Percentiles rank a stretch among this genome's conserved stretches.
Evolutionary conservation across 257 asterid genomes (phyloP).

Genomic region (Nicotiana benthamiana): DNA sequence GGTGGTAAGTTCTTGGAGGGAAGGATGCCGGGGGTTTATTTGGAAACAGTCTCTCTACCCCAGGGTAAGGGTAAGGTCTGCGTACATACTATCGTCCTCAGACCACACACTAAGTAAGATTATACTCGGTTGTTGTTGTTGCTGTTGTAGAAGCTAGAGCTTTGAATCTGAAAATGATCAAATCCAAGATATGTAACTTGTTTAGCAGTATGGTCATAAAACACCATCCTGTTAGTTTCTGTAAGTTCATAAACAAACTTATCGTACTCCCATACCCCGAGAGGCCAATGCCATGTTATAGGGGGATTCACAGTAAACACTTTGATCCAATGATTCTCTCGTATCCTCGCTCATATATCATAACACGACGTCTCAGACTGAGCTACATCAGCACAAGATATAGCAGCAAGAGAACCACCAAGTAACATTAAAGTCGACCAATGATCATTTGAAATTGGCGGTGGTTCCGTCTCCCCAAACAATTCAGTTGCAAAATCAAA

Average conservation of each 20-base stretch:
- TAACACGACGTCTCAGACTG: neutral
- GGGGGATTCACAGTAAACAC: neutral
- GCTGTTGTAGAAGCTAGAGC: neutral
- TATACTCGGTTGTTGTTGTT: too few species aligned
- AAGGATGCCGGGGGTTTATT: too few species aligned
- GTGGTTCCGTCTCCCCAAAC: neutral
- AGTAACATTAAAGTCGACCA: neutral
- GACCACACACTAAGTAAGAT: too few species aligned
- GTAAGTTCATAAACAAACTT: neutral
- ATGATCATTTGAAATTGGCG: neutral
- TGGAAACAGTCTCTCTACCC: too few species aligned
- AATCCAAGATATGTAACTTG: neutral
- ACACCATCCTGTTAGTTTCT: neutral
- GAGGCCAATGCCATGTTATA: neutral
- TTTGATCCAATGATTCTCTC: constrained; percentile 2
- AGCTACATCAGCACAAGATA: neutral
- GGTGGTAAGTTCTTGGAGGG: too few species aligned
- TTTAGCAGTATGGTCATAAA: neutral
- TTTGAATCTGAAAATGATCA: neutral
- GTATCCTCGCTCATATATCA: neutral
- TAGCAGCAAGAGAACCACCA: neutral
- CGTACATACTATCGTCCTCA: too few species aligned
- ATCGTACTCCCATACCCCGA: neutral
- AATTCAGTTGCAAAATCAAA: neutral
- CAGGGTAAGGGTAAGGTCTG: too few species aligned